phyloP scores from a whole-genome alignment of 2,329 filamentous ascomycete genomes.

The Periglandula ipomoeae region DNA sequence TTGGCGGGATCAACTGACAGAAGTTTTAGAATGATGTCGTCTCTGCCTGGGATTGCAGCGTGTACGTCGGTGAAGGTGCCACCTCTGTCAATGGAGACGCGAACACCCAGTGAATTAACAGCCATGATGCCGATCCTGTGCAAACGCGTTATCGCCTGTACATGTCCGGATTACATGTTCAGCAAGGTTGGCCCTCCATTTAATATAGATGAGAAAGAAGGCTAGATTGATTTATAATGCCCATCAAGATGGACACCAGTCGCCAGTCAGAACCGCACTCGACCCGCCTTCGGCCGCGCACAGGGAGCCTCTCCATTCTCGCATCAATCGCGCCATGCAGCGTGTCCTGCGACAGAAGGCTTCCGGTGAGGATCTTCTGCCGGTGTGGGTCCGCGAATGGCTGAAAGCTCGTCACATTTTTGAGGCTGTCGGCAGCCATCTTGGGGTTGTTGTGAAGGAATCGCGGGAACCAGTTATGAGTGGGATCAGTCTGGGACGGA shows the following conservation, averaged over 20 bases:
- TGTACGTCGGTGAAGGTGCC: constrained; percentile 61
- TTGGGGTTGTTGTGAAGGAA: no score
- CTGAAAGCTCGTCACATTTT: no score
- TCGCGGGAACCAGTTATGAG: no score
- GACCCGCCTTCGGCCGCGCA: background rate
- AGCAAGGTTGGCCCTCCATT: background rate
- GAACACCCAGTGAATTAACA: constrained; percentile 16
- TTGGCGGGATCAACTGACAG: constrained; percentile 64
- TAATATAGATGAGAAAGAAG: background rate
- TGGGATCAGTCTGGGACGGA: no score
- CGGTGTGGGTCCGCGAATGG: no score
- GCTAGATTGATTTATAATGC: background rate
- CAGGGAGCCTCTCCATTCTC: background rate
- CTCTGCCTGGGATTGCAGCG: constrained; percentile 54
- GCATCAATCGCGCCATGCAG: no score
- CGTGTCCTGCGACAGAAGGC: no score
- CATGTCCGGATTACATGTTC: background rate
- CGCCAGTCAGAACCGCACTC: no score
- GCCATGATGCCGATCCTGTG: constrained; percentile 10
- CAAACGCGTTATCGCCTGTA: background rate
- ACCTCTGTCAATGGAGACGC: constrained; percentile 24
- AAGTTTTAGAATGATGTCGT: constrained; percentile 62
- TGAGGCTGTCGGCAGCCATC: no score
- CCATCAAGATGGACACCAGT: no score
- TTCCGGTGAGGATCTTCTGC: no score